Percentiles rank a stretch among this genome's conserved stretches.
Evolutionary conservation across 1,284 basidiomycete species (phyloP).

Genomic region (Puccinia novopanici): DNA sequence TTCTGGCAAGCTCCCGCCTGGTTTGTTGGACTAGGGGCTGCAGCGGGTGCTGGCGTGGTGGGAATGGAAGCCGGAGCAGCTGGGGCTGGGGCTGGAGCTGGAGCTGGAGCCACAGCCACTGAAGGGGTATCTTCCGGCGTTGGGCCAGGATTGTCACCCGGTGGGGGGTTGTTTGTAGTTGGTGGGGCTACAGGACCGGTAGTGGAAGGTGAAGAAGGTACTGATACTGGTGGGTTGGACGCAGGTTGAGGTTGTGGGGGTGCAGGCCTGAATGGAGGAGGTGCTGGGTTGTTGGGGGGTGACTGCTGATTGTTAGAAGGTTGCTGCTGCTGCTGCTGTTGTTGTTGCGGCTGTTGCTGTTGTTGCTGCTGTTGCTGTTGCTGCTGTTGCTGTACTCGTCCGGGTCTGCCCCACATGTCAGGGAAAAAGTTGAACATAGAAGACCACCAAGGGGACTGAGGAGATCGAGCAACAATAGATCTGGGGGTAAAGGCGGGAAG

Average conservation of each 20-base stretch:
- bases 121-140: too few species aligned
- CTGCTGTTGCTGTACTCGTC: not conserved
- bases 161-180: not conserved
- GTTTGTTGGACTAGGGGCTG: not conserved
- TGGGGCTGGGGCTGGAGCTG: not conserved
- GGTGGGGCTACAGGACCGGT: not conserved
- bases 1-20: not conserved
- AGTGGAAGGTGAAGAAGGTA: not conserved
- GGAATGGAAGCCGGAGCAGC: not conserved
- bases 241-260: not conserved
- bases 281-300: not conserved
- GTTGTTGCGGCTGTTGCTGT: too few species aligned
- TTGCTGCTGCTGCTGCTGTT: too few species aligned
- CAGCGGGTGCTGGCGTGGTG: not conserved
- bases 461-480: not conserved
- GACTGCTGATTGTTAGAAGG: too few species aligned
- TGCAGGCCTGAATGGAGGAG: not conserved
- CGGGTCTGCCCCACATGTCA: constrained; percentile 14
- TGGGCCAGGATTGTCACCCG: not conserved
- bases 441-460: constrained; percentile 5
- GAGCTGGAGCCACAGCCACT: too few species aligned
- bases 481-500: not conserved
- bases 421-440: constrained; percentile 9
- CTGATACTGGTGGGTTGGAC: not conserved
- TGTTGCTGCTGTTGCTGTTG: too few species aligned